Conservation (phyloP, 1,139 yeast genomes). For the Nakaseomyces sp. region DNA sequence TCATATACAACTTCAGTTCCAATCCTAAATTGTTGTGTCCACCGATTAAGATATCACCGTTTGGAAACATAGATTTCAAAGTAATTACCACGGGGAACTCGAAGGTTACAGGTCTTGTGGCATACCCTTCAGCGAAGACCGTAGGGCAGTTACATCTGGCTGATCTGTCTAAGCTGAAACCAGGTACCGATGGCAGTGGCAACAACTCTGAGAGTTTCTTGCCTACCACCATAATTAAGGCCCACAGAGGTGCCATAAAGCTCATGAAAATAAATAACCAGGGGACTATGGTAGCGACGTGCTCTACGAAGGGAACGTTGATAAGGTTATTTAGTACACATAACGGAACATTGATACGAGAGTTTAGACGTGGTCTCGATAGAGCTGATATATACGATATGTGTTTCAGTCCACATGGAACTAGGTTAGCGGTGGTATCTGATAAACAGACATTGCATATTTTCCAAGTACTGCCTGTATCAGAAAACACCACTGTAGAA, state of each 20-base stretch:
- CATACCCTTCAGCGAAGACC: conserved; percentile 22
- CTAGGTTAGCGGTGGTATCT: conserved; percentile 72
- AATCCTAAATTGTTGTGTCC: conserved; percentile 65
- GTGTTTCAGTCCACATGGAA: conserved; percentile 71
- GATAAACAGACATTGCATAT: conserved; percentile 87
- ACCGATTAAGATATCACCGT: conserved; percentile 33
- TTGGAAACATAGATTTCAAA: conserved; percentile 23
- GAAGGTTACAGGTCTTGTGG: conserved; percentile 16
- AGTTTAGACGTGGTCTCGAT: conserved; percentile 84
- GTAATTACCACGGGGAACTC: conserved; percentile 7
- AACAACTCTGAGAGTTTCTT: conserved; percentile 34
- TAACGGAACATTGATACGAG: conserved; percentile 65
- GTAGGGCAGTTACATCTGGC: conserved; percentile 74
- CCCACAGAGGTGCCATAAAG: conserved; percentile 66
- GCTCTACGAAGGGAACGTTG: conserved; percentile 80
- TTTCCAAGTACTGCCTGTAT: conserved; percentile 40
- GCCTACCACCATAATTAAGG: conserved; percentile 50
- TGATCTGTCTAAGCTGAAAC: conserved; percentile 52
- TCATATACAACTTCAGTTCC: conserved; percentile 70
- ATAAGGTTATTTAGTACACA: conserved; percentile 69
- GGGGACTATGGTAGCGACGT: conserved; percentile 81
- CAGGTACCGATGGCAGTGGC: conserved; percentile 56
- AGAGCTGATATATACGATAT: conserved; percentile 72
- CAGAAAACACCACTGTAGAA: conserved; percentile 7
- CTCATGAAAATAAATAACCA: conserved; percentile 58